A percentile compares a stretch with the other conserved stretches of the same genome.
Evolutionary conservation across 148 eudicot species (phyloP).

Genomic region (Rhododendron ferrugineum): DNA sequence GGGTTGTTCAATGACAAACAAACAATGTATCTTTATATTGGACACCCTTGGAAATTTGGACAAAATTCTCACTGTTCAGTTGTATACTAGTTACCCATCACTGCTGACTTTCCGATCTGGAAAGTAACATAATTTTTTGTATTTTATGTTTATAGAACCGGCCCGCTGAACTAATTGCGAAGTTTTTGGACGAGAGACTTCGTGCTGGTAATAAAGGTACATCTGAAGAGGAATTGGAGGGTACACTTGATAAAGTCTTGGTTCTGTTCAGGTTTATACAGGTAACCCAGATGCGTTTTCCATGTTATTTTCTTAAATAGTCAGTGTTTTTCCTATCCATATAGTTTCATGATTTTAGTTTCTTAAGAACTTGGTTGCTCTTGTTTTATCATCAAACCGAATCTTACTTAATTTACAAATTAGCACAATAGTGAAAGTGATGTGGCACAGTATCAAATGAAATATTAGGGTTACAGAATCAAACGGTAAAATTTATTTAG

Average conservation of each 20-base stretch:
- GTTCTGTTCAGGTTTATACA: slow-evolving; percentile 91
- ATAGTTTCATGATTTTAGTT: background rate
- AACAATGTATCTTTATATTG: background rate
- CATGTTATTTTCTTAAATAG: background rate
- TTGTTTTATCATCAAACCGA: background rate
- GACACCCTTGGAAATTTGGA: background rate
- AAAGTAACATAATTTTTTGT: slow-evolving; percentile 11
- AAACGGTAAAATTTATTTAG: background rate
- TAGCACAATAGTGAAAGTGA: background rate
- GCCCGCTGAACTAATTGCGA: slow-evolving; percentile 94
- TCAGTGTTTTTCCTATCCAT: background rate
- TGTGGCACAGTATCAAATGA: background rate
- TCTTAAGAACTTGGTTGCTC: background rate
- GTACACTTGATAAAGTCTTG: slow-evolving; percentile 91
- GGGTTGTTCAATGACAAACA: background rate
- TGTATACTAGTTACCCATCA: background rate
- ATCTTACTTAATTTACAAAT: background rate
- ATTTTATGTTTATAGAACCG: slow-evolving; percentile 52
- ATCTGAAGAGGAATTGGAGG: slow-evolving; percentile 96
- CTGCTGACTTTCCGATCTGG: background rate
- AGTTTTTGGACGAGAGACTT: slow-evolving; percentile 92
- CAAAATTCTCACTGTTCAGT: background rate
- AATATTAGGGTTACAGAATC: background rate
- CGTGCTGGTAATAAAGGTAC: slow-evolving; percentile 99
- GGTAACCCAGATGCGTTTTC: slow-evolving; percentile 30